Evolutionary conservation across 192 early-diverging fungal species (phyloP).

Genomic region (Backusella macrospora): DNA sequence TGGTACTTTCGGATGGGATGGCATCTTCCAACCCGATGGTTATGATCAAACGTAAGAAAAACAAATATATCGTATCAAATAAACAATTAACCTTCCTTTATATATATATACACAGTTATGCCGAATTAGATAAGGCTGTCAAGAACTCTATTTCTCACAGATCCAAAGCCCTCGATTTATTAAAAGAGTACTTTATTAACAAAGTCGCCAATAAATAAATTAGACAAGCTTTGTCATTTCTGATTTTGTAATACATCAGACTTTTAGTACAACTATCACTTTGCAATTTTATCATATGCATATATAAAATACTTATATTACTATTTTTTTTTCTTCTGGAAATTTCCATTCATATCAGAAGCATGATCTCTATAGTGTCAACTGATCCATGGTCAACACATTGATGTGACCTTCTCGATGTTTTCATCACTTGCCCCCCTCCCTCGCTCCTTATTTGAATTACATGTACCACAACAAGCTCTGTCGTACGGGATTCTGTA

Average conservation of each 20-base stretch:
- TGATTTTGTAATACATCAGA: neutral
- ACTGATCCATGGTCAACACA: too few relatives aligned
- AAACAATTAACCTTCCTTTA: neutral
- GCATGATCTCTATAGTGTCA: too few relatives aligned
- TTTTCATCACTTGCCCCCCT: too few relatives aligned
- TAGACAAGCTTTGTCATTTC: neutral
- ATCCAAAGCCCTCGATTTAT: slow-evolving; percentile 76
- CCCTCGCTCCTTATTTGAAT: too few relatives aligned
- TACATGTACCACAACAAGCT: too few relatives aligned
- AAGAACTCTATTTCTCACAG: slow-evolving; percentile 96
- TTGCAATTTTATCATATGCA: neutral
- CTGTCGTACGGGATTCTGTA: too few relatives aligned
- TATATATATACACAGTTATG: slow-evolving; percentile 71
- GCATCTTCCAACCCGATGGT: slow-evolving; percentile 88
- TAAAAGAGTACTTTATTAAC: slow-evolving; percentile 53
- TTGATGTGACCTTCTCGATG: too few relatives aligned
- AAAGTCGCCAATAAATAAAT: neutral
- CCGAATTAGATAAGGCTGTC: slow-evolving; percentile 79
- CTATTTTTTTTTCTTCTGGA: too few relatives aligned
- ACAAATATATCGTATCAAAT: neutral
- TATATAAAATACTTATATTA: too few relatives aligned
- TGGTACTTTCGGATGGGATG: slow-evolving; percentile 93
- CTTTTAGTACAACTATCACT: neutral
- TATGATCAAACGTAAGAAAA: slow-evolving; percentile 56
- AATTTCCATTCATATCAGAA: too few relatives aligned